phyloP scores from a whole-genome alignment of 1,139 yeast species.

The Trichomonascaceae sp. region DNA sequence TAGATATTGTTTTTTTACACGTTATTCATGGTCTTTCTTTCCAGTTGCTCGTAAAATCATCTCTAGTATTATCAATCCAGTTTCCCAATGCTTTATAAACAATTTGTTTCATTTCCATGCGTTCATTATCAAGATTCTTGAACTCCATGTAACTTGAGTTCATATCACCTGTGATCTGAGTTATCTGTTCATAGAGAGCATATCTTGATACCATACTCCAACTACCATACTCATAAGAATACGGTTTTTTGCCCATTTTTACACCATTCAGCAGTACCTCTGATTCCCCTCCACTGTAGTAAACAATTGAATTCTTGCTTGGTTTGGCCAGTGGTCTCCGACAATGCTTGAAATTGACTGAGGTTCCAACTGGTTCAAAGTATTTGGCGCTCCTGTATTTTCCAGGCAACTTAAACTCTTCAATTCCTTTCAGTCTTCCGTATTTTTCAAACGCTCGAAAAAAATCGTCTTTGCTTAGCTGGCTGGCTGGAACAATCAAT shows the following conservation, averaged over 20 bases:
- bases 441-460: slow-evolving; percentile 35
- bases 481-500: slow-evolving; percentile 46
- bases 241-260: slow-evolving; percentile 30
- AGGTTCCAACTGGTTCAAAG: slow-evolving; percentile 14
- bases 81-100: slow-evolving; percentile 22
- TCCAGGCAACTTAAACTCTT: neutral
- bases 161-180: neutral
- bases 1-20: neutral
- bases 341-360: slow-evolving; percentile 14
- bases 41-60: slow-evolving; percentile 22
- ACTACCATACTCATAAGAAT: slow-evolving; percentile 19
- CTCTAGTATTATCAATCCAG: slow-evolving; percentile 28
- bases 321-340: slow-evolving; percentile 18
- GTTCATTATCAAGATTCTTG: slow-evolving; percentile 10
- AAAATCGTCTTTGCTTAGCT: slow-evolving; percentile 36
- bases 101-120: slow-evolving; percentile 20
- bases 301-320: slow-evolving; percentile 21
- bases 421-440: slow-evolving; percentile 11
- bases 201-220: slow-evolving; percentile 22
- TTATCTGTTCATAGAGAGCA: neutral
- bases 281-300: slow-evolving; percentile 12
- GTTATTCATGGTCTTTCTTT: neutral
- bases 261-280: slow-evolving; percentile 28
- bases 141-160: slow-evolving; percentile 13
- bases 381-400: slow-evolving; percentile 6